Evolutionary conservation across 2,329 filamentous ascomycete species (phyloP), one percentile per base, ranked within the genome.

Genomic region (Cytospora schulzeri): DNA sequence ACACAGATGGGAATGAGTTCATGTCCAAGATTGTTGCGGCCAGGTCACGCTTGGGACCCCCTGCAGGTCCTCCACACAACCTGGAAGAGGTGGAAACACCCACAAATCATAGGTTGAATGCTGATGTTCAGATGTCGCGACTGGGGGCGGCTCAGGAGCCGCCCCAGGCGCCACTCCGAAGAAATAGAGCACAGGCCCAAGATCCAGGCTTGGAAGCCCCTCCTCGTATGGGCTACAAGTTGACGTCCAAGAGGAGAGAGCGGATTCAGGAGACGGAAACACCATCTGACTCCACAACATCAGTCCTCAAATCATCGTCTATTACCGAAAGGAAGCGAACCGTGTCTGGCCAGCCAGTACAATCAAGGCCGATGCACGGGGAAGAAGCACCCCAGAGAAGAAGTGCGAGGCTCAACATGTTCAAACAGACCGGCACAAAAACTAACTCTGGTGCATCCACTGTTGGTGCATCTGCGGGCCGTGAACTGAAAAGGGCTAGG

Each of bases 401-500:
- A 70, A 93, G 91, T 72, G 88, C 89, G 24, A 84, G 91, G 65
- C 81, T 93, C 51, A 86, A 86, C 71, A 82, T 84, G 70, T 89
- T 91, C 71, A 88, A 89, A 66, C 85, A 91, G 59, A 87, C 90
- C 0, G 83, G 87, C 52, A 83, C 83, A 66, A 91, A 89, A 71
- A 79, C 87, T 31, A 88, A 87, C 61, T 81, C 85, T 5, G 81
- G 83, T 6, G 80, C 82, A 48, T 77, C 85, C 51, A 81, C 84
- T 29, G 79, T 88, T 63, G 86, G 87, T 59, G 76, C 84, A 24
- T 81, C 85, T 66, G 85, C 89, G 66, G 83, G 85, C 57, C 82
- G 92, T 71, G 93, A 96, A 71, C 76, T 96, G 72, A 94, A 93
- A 75, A 96, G 93, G 80, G 90, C 90, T 68, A 92, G 90, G 71